Evolutionary conservation across 345 rosid species (phyloP), one percentile per base, ranked within the genome.

Genomic region (Erysimum cheiranthoides): DNA sequence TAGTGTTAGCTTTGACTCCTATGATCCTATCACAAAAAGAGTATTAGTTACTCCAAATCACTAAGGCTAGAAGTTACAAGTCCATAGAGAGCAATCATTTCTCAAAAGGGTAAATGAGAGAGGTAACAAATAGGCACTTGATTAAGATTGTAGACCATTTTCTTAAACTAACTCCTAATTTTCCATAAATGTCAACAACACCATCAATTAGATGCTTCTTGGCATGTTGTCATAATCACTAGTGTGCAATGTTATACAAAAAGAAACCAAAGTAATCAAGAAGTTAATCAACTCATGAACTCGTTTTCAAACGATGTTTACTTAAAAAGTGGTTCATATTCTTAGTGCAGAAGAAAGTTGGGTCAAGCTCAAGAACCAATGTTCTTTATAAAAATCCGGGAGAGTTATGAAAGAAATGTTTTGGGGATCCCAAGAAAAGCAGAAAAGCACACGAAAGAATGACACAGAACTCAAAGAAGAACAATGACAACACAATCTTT

Each of bases 381-480:
- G 77, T 38, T 50, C 69, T 78, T 78, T 78, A 78, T 78, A 73
- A 78, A 78, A 78, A 78, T 71, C 51, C 5, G 64, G 18, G 54
- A 36, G 56, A 39, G 34, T 34, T 63, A 77, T 59, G 73, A 71
- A 72, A 72, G 56, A 78, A 32, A 78, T 72, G 73, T 50, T 51
- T 63, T 78, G 81, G 34, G 62, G 81, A 78, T 78, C 81, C 77
- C 81, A 77, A 77, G 61, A 77, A 74, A 75, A 39, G 51, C 45
- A 36, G 61, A 58, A 71, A 73, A 78, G 62, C 40, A 71, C 10
- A 76, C 18, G 36, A 68, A 76, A 69, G 70, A 62, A 56, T 71
- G 77, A 78, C 77, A 78, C 77, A 78, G 34, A 73, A 78, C 73
- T 66, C 77, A 78, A 78, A 66, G 77, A 66, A 66, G 69, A 72